phyloP scores from a whole-genome alignment of 139 green algal genomes.

The Haematococcus lacustris region DNA sequence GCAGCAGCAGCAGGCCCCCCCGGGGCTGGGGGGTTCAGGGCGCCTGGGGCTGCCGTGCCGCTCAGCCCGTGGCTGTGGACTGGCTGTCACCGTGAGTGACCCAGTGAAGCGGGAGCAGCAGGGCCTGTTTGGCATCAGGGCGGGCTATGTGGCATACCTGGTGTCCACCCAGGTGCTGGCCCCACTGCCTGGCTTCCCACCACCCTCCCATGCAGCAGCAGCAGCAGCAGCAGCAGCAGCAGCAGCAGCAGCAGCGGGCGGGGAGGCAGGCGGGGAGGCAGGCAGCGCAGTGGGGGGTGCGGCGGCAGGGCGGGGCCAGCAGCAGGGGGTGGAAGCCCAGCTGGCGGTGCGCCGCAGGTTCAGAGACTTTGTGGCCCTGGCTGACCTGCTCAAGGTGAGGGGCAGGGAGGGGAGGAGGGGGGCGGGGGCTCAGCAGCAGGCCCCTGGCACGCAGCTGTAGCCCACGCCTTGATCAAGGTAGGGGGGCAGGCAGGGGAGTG shows the following conservation, averaged over 20 bases:
- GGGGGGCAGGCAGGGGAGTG: no score
- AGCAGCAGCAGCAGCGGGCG: no score
- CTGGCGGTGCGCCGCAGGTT: constrained; percentile 43
- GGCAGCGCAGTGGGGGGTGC: no score
- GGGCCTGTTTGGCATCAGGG: neutral
- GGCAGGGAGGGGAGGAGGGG: no score
- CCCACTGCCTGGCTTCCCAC: neutral
- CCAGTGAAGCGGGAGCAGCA: neutral
- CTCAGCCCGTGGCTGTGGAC: neutral
- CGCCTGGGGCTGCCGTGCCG: neutral
- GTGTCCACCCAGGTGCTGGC: constrained; percentile 34
- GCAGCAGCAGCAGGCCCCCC: neutral
- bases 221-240: no score
- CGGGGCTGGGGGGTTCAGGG: neutral
- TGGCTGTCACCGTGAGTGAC: neutral
- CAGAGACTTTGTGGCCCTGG: constrained; percentile 51
- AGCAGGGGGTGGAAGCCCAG: no score
- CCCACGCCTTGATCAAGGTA: no score
- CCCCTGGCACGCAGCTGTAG: no score
- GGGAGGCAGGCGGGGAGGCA: no score
- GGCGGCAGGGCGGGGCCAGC: no score
- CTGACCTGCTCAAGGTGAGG: constrained; percentile 44
- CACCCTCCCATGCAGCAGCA: no score
- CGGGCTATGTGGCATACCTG: constrained; percentile 54
- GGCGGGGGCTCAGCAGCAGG: no score